These are phyloP conservation scores for Termitomyces sp. DNA, from an alignment of 768 basidiomycete genomes.

Conservation along the genomic window DNA sequence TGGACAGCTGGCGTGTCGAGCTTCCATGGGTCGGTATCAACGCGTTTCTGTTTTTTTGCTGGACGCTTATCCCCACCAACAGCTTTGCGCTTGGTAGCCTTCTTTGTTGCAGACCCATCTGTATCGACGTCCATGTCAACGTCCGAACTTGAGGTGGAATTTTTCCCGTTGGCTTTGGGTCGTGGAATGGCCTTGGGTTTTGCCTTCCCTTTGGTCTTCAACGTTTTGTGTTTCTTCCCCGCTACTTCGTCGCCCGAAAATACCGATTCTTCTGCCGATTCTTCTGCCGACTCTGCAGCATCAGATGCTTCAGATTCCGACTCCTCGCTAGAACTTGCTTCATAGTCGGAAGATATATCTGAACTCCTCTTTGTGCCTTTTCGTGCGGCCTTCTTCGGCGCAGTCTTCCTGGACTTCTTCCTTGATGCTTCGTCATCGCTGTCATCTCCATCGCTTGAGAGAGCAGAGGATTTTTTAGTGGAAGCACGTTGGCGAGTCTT, in stretches of 20 bases:
- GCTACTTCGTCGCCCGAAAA: conserved; percentile 30
- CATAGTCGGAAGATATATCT: conserved; percentile 36
- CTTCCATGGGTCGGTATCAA: conserved; percentile 74
- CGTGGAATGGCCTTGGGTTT: conserved; percentile 13
- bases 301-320: conserved; percentile 19
- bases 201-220: conserved; percentile 24
- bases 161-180: conserved; percentile 11
- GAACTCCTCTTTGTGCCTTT: conserved; percentile 12
- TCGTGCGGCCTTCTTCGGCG: conserved; percentile 17
- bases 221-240: conserved; percentile 10
- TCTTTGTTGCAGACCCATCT: conserved; percentile 25
- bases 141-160: conserved; percentile 18
- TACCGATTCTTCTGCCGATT: conserved; percentile 17
- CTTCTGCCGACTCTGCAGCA: conserved; percentile 24
- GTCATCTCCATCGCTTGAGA: conserved; percentile 50
- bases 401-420: conserved; percentile 21
- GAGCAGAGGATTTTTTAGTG: conserved; percentile 34
- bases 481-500: conserved; percentile 35
- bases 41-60: conserved; percentile 51
- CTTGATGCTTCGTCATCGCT: conserved; percentile 21
- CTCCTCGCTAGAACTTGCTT: conserved; percentile 27
- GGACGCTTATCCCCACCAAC: conserved; percentile 32
- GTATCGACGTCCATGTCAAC: conserved; percentile 57
- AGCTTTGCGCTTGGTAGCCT: conserved; percentile 31
- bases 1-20: conserved; percentile 55